Conservation (phyloP, 1,284 basidiomycete genomes). For the Cystobasidiaceae sp. region DNA sequence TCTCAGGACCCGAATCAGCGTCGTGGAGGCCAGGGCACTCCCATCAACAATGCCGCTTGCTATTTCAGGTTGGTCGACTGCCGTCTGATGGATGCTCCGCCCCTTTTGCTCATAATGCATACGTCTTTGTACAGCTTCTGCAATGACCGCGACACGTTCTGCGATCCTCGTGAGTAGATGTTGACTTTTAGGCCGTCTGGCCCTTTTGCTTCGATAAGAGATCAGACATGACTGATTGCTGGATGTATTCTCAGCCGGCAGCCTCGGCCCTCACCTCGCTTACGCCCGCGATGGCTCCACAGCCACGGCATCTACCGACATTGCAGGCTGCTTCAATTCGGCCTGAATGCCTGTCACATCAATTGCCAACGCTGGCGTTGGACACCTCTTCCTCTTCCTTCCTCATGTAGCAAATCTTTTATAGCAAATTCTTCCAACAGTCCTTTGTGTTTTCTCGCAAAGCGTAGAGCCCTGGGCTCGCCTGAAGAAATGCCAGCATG, state of each 20-base stretch:
- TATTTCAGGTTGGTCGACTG: neutral
- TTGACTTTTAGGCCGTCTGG: neutral
- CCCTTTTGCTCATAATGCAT: neutral
- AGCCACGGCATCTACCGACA: neutral
- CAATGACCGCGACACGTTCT: conserved; percentile 16
- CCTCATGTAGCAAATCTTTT: no score
- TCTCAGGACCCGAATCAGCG: conserved; percentile 18
- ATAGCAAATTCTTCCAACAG: no score
- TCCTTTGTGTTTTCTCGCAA: no score
- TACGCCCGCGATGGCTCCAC: conserved; percentile 17
- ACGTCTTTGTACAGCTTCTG: neutral
- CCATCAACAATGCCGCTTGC: conserved; percentile 2
- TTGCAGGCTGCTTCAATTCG: conserved; percentile 15
- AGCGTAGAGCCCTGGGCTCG: no score
- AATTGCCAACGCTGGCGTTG: no score
- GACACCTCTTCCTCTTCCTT: no score
- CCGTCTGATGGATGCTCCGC: neutral
- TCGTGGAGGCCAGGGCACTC: neutral
- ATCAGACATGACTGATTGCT: no score
- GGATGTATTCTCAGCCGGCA: neutral
- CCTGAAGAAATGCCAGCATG: no score
- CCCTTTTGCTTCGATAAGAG: neutral
- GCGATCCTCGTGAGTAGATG: neutral
- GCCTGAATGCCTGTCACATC: no score
- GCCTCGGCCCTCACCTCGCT: conserved; percentile 4